Percentiles rank a stretch among this genome's conserved stretches.
phyloP scores from a whole-genome alignment of 1,284 basidiomycete species.

The Tylopilus sp. region DNA sequence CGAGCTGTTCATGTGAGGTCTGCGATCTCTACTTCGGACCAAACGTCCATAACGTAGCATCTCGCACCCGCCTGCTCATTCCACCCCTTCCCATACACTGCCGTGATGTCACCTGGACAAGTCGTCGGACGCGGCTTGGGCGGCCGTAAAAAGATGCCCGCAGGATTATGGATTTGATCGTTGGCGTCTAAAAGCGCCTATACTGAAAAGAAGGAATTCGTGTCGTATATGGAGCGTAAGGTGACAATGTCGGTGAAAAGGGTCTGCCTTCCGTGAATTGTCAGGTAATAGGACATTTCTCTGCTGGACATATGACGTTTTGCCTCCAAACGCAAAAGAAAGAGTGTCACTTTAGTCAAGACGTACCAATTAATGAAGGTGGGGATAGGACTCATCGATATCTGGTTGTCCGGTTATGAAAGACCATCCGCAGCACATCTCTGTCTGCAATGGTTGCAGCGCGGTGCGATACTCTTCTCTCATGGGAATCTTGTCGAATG shows the following conservation, averaged over 20 bases:
- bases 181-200: conserved; percentile 5
- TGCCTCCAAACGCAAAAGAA: neutral
- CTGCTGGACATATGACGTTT: neutral
- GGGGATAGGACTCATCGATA: conserved; percentile 5
- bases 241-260: too few species aligned
- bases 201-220: neutral
- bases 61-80: neutral
- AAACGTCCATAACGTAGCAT: neutral
- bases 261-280: too few species aligned
- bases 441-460: neutral
- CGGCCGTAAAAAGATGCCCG: neutral
- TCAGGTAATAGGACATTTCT: too few species aligned
- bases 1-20: too few species aligned
- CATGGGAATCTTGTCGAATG: neutral
- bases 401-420: conserved; percentile 7
- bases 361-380: too few species aligned
- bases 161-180: neutral
- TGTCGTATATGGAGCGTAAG: fast-evolving
- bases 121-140: neutral
- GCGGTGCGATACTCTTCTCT: neutral
- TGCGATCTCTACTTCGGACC: neutral
- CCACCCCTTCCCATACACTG: neutral
- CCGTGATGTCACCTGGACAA: neutral
- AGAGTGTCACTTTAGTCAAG: neutral
- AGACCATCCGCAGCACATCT: neutral